Conservation (phyloP, 257 asterid species). For the Fraxinus cuspidata region DNA sequence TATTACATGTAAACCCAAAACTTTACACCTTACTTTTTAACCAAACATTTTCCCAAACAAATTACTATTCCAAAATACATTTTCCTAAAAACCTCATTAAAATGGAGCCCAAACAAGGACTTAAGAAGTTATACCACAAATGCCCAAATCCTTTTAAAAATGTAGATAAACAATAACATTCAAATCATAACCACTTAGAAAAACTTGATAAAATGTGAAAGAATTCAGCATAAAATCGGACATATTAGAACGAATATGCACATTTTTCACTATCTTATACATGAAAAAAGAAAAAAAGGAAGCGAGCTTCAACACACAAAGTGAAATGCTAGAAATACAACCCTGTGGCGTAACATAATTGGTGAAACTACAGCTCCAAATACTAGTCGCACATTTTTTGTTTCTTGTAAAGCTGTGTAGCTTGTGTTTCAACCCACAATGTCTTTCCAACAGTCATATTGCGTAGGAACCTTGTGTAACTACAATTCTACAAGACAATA, state of each 20-base stretch:
- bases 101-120: no score
- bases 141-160: neutral
- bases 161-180: neutral
- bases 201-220: neutral
- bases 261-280: neutral
- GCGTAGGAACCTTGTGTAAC: constrained; percentile 1
- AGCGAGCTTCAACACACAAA: neutral
- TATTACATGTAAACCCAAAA: no score
- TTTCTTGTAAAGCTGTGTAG: neutral
- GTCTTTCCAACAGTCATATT: neutral
- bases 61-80: no score
- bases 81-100: no score
- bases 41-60: no score
- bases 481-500: constrained; percentile 21
- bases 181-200: neutral
- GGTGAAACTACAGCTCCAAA: neutral
- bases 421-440: neutral
- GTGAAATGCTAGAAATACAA: neutral
- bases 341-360: neutral
- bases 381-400: neutral
- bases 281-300: neutral
- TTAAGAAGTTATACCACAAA: neutral
- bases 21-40: no score
- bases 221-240: neutral
- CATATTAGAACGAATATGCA: neutral